phyloP scores from a whole-genome alignment of 192 early-diverging fungal genomes.

The Piromyces sp. region DNA sequence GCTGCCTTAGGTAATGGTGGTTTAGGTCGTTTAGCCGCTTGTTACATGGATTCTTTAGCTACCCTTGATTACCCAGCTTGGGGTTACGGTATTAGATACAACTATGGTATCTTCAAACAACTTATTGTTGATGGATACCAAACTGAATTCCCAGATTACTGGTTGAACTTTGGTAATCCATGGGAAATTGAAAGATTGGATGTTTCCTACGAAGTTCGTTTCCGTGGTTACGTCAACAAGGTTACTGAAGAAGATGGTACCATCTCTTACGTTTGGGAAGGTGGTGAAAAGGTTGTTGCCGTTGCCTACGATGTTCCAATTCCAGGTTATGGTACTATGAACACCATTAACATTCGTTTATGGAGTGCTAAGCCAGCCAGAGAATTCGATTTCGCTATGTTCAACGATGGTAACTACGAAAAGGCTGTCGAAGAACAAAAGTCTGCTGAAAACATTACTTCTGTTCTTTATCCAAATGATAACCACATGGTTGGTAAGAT shows the following conservation, averaged over 20 bases:
- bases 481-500: slow-evolving; percentile 94
- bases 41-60: slow-evolving; percentile 92
- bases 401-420: slow-evolving; percentile 84
- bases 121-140: slow-evolving; percentile 90
- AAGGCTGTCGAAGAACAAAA: slow-evolving; percentile 82
- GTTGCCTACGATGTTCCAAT: slow-evolving; percentile 95
- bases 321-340: slow-evolving; percentile 85
- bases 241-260: slow-evolving; percentile 42
- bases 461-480: slow-evolving; percentile 94
- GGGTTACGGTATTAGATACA: slow-evolving; percentile 95
- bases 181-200: slow-evolving; percentile 33
- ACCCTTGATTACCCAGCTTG: slow-evolving; percentile 84
- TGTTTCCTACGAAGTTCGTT: slow-evolving; percentile 62
- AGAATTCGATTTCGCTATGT: slow-evolving; percentile 16
- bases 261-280: slow-evolving; percentile 68
- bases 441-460: slow-evolving; percentile 81
- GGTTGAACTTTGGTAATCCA: slow-evolving; percentile 91
- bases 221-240: slow-evolving; percentile 72
- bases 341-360: slow-evolving; percentile 89
- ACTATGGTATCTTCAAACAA: slow-evolving; percentile 98
- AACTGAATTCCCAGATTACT: slow-evolving; percentile 85
- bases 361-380: slow-evolving; percentile 78
- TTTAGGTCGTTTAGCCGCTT: slow-evolving; percentile 88
- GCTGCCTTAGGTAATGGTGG: slow-evolving; percentile 96
- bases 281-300: slow-evolving; percentile 66